These are phyloP conservation scores for Kalanchoe fedtschenkoi DNA, from an alignment of 164 flowering plant genomes.

Conservation along the genomic window DNA sequence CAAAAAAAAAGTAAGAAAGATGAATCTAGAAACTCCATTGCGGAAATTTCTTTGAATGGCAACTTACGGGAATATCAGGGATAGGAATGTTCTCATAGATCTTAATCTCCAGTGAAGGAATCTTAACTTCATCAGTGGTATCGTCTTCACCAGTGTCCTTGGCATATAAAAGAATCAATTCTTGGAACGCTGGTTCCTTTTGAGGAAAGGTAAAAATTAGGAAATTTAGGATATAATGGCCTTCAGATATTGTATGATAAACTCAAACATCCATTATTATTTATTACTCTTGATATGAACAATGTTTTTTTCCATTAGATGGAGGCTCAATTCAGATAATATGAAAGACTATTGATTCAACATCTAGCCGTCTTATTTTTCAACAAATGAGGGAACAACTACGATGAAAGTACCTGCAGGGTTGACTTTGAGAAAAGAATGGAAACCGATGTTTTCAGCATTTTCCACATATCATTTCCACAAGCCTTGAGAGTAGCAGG, in stretches of 20 bases:
- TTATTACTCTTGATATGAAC: neutral
- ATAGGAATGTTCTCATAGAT: conserved; percentile 86
- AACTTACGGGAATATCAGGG: conserved; percentile 79
- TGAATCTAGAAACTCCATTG: neutral
- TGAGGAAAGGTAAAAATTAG: conserved; percentile 2
- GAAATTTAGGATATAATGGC: neutral
- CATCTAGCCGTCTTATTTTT: neutral
- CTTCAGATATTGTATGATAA: neutral
- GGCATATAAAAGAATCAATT: conserved; percentile 76
- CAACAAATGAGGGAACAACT: neutral
- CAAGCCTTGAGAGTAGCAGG: conserved; percentile 64
- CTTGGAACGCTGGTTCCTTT: conserved; percentile 91
- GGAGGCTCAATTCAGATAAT: neutral
- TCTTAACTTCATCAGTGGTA: conserved; percentile 17
- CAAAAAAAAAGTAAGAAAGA: neutral
- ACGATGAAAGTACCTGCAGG: conserved; percentile 55
- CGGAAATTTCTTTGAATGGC: neutral
- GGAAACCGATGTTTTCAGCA: conserved; percentile 55
- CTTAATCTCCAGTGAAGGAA: conserved; percentile 64
- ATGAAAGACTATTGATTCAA: neutral
- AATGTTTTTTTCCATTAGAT: neutral
- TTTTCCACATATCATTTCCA: conserved; percentile 61
- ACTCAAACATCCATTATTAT: neutral
- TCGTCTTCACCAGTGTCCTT: conserved; percentile 29
- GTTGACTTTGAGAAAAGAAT: conserved; percentile 63